phyloP scores from a whole-genome alignment of 306 rosid species.

The Citrullus amarus region DNA sequence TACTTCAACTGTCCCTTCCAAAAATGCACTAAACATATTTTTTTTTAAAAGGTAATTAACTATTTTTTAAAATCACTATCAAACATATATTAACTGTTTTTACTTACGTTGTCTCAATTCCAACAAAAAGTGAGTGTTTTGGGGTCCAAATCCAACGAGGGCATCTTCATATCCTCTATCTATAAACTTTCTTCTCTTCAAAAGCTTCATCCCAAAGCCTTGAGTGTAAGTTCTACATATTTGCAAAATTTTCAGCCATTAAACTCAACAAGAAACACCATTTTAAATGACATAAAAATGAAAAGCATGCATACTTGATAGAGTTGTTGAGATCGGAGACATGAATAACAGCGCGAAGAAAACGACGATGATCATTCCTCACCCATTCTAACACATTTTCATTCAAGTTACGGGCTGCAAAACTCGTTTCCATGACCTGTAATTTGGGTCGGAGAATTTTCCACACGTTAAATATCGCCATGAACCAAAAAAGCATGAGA shows the following conservation, averaged over 20 bases:
- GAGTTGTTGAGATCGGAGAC: neutral
- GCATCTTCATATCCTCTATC: neutral
- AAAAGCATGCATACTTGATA: neutral
- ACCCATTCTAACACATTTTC: neutral
- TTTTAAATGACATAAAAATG: no score
- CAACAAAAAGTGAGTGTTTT: constrained; percentile 3
- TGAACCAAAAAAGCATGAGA: no score
- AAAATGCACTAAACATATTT: no score
- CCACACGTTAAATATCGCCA: no score
- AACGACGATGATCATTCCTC: constrained; percentile 1
- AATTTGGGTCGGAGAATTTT: neutral
- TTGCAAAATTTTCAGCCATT: neutral
- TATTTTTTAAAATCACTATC: no score
- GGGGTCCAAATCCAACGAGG: neutral
- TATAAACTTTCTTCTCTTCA: neutral
- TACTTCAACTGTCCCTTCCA: no score
- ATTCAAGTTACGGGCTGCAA: neutral
- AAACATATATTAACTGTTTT: neutral
- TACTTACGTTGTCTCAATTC: neutral
- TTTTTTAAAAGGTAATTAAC: no score
- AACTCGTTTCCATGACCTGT: neutral
- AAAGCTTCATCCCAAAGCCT: constrained; percentile 1
- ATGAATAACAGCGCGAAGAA: constrained; percentile 1
- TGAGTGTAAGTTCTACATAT: neutral
- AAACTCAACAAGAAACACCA: neutral